A percentile compares a stretch with the other conserved stretches of the same genome.
Evolutionary conservation across 78 protist genomes (phyloP).

Genomic region (Corallochytrium limacisporum): DNA sequence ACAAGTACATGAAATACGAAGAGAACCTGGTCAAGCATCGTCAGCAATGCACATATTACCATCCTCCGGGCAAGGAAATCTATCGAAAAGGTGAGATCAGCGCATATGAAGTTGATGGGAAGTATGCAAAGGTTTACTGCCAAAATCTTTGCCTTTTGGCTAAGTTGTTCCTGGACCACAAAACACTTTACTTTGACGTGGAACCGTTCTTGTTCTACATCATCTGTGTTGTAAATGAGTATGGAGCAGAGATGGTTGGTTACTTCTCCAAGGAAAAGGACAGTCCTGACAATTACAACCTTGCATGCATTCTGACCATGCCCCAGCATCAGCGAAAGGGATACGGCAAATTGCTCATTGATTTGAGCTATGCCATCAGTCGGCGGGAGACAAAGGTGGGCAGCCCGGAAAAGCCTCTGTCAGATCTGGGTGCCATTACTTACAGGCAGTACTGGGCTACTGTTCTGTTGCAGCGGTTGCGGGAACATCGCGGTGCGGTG

Average conservation of each 20-base stretch:
- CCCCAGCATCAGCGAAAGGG: slow-evolving; percentile 93
- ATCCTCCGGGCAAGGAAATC: slow-evolving; percentile 67
- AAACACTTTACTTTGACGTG: slow-evolving; percentile 76
- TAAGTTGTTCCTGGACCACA: slow-evolving; percentile 92
- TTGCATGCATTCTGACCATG: slow-evolving; percentile 89
- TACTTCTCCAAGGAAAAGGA: slow-evolving; percentile 85
- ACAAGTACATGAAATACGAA: slow-evolving; percentile 71
- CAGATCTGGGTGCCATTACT: slow-evolving; percentile 81
- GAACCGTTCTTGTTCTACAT: slow-evolving; percentile 93
- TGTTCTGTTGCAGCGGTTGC: slow-evolving; percentile 33
- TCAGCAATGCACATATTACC: slow-evolving; percentile 5
- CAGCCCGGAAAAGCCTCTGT: slow-evolving; percentile 93
- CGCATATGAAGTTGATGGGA: slow-evolving; percentile 75
- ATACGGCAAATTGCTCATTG: slow-evolving; percentile 75
- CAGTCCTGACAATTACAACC: slow-evolving; percentile 58
- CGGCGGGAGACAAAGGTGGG: slow-evolving; percentile 73
- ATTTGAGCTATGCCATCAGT: slow-evolving; percentile 68
- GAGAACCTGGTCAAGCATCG: slow-evolving; percentile 6
- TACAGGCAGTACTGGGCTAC: slow-evolving; percentile 28
- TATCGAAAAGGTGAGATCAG: slow-evolving; percentile 32
- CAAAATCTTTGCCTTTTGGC: slow-evolving; percentile 86
- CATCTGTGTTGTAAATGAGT: slow-evolving; percentile 61
- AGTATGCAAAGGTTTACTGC: slow-evolving; percentile 68
- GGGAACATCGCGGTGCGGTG: not conserved
- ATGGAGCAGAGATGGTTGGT: slow-evolving; percentile 86